These are phyloP conservation scores for Boletus huronensis DNA, from an alignment of 768 basidiomycete genomes.

Conservation along the genomic window DNA sequence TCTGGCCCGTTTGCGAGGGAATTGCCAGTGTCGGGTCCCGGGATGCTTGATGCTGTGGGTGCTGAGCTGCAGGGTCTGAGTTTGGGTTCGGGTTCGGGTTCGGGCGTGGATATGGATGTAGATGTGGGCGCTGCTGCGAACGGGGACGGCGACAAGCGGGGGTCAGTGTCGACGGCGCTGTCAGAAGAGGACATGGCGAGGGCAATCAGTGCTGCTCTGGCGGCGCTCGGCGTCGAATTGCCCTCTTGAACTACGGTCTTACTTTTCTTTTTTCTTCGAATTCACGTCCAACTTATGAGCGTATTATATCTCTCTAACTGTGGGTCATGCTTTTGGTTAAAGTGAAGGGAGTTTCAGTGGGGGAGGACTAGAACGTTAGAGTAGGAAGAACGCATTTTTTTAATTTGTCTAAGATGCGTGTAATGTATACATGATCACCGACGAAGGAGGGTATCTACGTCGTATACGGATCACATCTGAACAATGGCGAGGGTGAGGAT, in stretches of 20 bases:
- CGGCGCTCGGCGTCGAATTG: constrained; percentile 6
- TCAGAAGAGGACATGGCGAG: constrained; percentile 20
- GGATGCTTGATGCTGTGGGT: background rate
- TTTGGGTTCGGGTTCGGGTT: background rate
- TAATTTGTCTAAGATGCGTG: no score
- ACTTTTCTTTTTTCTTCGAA: background rate
- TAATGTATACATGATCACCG: no score
- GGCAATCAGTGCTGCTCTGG: constrained; percentile 24
- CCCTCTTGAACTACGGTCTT: background rate
- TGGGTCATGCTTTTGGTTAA: no score
- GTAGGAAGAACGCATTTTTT: background rate
- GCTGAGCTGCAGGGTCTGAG: background rate
- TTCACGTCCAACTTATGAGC: background rate
- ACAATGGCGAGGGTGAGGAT: background rate
- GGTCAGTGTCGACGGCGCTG: constrained; percentile 5
- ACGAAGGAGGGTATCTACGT: no score
- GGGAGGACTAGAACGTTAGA: no score
- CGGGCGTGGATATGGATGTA: background rate
- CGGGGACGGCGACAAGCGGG: background rate
- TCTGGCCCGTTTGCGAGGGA: background rate
- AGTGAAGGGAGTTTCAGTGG: no score
- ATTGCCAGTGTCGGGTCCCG: background rate
- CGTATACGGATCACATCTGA: constrained; percentile 8
- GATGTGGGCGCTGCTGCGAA: background rate
- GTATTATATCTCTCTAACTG: background rate